Conservation (phyloP, 768 basidiomycete genomes). For the Cubamyces lactineus region DNA sequence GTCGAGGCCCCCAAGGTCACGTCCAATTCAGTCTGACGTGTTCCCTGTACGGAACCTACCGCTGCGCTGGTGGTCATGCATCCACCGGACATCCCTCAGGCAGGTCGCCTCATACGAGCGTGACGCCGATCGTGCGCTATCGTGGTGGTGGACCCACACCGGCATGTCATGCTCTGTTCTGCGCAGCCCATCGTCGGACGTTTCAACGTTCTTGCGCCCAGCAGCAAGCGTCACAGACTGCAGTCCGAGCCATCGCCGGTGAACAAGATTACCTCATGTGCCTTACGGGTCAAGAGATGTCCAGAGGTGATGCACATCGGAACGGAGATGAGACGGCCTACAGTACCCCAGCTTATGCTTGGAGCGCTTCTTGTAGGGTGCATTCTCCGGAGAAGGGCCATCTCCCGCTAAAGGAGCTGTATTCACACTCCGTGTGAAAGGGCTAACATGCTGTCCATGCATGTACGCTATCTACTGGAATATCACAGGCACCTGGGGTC, state of each 20-base stretch:
- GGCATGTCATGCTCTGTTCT: neutral
- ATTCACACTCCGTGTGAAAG: constrained; percentile 4
- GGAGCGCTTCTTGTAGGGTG: constrained; percentile 10
- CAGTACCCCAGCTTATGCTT: neutral
- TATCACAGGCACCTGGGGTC: constrained; percentile 21
- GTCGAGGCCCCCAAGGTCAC: neutral
- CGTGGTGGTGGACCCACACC: constrained; percentile 3
- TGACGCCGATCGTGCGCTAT: constrained; percentile 12
- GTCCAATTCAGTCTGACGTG: constrained; percentile 8
- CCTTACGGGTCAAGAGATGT: neutral
- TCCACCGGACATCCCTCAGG: neutral
- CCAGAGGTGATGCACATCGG: neutral
- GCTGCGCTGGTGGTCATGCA: constrained; percentile 19
- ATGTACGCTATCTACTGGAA: constrained; percentile 1
- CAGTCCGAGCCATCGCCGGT: too few species aligned
- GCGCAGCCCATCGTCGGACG: neutral
- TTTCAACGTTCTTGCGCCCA: neutral
- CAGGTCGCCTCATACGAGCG: constrained; percentile 1
- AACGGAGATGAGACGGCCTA: constrained; percentile 3
- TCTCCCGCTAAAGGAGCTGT: constrained; percentile 1
- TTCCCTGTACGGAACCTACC: neutral
- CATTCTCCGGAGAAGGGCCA: constrained; percentile 10
- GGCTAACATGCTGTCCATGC: constrained; percentile 14
- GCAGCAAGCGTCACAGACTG: too few species aligned
- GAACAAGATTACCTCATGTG: too few species aligned